Conservation (phyloP, 2,329 filamentous ascomycete genomes). For the Trichoderma breve region DNA sequence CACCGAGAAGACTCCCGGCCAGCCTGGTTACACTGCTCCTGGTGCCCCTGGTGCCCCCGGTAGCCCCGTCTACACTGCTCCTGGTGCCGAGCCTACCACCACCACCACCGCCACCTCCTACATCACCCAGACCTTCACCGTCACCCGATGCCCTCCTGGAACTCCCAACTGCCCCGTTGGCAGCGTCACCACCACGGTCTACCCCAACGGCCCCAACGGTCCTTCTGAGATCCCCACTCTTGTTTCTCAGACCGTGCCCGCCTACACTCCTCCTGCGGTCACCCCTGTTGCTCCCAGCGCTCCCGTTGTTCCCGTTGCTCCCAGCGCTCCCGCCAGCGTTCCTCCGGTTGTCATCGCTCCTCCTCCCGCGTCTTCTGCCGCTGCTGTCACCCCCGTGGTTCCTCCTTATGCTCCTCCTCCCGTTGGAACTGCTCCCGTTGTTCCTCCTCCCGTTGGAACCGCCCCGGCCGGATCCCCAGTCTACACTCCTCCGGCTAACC, state of each 20-base stretch:
- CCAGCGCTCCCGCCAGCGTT: not conserved
- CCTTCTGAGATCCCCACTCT: slow-evolving; percentile 29
- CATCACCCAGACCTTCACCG: slow-evolving; percentile 35
- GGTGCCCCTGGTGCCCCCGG: not conserved
- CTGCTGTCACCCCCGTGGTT: not conserved
- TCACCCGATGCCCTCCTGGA: slow-evolving; percentile 33
- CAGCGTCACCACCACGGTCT: slow-evolving; percentile 31
- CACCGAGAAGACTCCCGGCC: not conserved
- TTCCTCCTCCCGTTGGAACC: slow-evolving; percentile 14
- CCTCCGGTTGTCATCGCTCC: slow-evolving; percentile 10
- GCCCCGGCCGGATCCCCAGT: slow-evolving; percentile 15
- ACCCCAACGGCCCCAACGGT: slow-evolving; percentile 29
- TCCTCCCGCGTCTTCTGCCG: slow-evolving; percentile 7
- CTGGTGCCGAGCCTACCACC: slow-evolving; percentile 14
- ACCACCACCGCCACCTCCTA: slow-evolving; percentile 27
- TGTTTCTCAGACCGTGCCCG: slow-evolving; percentile 14
- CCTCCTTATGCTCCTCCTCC: slow-evolving; percentile 10
- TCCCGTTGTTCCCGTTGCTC: not conserved
- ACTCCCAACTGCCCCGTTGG: slow-evolving; percentile 34
- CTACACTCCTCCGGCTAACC: slow-evolving; percentile 26
- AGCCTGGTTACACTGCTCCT: not conserved
- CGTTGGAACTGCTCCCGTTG: slow-evolving; percentile 18
- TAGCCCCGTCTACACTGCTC: not conserved
- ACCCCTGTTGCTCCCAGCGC: slow-evolving; percentile 3
- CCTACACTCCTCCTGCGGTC: not conserved